Conservation (phyloP, 106 monocot species). For the Acanthochlamys bracteata region DNA sequence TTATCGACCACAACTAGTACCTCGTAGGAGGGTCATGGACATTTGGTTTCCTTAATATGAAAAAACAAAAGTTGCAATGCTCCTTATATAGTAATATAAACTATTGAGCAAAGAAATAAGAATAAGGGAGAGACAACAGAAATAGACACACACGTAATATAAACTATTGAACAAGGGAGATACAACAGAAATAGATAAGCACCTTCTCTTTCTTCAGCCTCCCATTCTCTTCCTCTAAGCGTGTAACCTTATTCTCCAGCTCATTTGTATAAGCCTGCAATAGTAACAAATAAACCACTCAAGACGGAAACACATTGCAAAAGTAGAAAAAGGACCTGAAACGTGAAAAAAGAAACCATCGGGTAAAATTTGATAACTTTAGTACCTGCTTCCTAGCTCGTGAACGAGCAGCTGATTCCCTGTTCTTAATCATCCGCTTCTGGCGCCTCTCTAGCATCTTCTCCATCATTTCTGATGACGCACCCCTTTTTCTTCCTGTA, state of each 20-base stretch:
- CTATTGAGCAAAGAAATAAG: not conserved
- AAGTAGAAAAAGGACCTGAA: not conserved
- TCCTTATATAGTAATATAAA: no score
- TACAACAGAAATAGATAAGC: not conserved
- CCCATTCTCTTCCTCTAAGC: slow-evolving; percentile 78
- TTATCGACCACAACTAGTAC: no score
- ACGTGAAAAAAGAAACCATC: not conserved
- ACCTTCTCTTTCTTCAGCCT: slow-evolving; percentile 82
- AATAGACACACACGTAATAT: not conserved
- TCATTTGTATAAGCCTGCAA: slow-evolving; percentile 91
- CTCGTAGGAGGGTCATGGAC: no score
- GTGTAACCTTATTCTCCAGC: slow-evolving; percentile 83
- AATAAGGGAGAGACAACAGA: not conserved
- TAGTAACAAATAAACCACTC: not conserved
- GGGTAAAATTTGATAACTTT: not conserved
- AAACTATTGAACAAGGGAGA: not conserved
- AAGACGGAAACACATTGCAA: not conserved
- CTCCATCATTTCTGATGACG: slow-evolving; percentile 35
- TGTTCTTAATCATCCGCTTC: slow-evolving; percentile 94
- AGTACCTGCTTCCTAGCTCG: slow-evolving; percentile 94
- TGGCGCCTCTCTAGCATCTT: slow-evolving; percentile 78
- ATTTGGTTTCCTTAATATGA: no score
- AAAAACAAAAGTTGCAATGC: no score
- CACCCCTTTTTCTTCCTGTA: slow-evolving; percentile 40
- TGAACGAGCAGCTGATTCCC: slow-evolving; percentile 93